A percentile compares a stretch with the other conserved stretches of the same genome.
phyloP scores from a whole-genome alignment of 805 yeast genomes.

The Zygosaccharomyces lentus region DNA sequence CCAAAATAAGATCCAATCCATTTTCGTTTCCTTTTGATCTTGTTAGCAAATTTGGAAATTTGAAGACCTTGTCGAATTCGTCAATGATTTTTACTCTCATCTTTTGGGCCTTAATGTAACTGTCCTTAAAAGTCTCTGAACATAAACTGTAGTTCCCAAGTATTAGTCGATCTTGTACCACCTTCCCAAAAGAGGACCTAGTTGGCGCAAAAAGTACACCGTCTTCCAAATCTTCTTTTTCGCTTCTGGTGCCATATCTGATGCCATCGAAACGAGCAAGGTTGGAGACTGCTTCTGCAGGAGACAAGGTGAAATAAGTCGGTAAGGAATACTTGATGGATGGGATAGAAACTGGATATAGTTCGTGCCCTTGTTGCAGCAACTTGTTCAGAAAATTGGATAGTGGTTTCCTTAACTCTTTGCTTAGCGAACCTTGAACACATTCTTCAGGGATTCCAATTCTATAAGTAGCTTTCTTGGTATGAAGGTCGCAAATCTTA shows the following conservation, averaged over 20 bases:
- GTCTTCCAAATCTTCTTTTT: slow-evolving; percentile 31
- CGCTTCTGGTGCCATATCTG: slow-evolving; percentile 65
- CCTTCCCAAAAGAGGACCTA: slow-evolving; percentile 66
- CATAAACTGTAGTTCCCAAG: slow-evolving; percentile 85
- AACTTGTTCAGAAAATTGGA: slow-evolving; percentile 42
- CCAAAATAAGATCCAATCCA: slow-evolving; percentile 64
- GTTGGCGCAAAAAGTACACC: slow-evolving; percentile 51
- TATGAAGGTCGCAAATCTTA: slow-evolving; percentile 13
- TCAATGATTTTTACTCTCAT: slow-evolving; percentile 55
- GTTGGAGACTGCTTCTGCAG: slow-evolving; percentile 93
- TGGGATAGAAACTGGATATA: slow-evolving; percentile 68
- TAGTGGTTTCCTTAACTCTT: slow-evolving; percentile 47
- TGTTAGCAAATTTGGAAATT: slow-evolving; percentile 42
- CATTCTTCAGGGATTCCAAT: slow-evolving; percentile 78
- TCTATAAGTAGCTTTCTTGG: slow-evolving; percentile 31
- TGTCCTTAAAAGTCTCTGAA: slow-evolving; percentile 63
- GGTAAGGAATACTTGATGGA: slow-evolving; percentile 63
- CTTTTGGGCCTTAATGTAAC: slow-evolving; percentile 69
- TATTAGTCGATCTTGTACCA: slow-evolving; percentile 76
- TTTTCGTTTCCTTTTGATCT: slow-evolving; percentile 16
- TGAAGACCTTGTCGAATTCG: slow-evolving; percentile 66
- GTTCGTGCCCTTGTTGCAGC: slow-evolving; percentile 43
- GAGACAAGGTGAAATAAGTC: slow-evolving; percentile 80
- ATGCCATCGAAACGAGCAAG: slow-evolving; percentile 87
- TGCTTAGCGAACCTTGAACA: slow-evolving; percentile 50